Conservation (phyloP, 1,284 basidiomycete genomes). For the Cryptococcus floricola region DNA sequence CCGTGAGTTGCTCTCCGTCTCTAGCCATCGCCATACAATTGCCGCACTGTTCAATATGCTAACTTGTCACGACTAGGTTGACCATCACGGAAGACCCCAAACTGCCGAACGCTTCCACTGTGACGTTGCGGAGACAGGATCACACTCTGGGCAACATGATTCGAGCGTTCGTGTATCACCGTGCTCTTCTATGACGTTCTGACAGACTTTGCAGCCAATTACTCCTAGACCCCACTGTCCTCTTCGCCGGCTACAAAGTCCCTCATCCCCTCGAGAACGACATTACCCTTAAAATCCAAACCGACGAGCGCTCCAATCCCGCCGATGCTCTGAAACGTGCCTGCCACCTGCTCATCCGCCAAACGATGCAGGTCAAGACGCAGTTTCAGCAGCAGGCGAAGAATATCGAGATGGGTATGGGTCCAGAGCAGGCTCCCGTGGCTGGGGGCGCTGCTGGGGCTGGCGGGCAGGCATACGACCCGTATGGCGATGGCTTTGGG, state of each 20-base stretch:
- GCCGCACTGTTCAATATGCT: neutral
- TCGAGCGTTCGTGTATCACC: constrained; percentile 64
- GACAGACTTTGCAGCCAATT: constrained; percentile 65
- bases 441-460: constrained; percentile 8
- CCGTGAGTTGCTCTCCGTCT: constrained; percentile 58
- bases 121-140: constrained; percentile 93
- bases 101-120: constrained; percentile 92
- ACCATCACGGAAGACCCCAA: constrained; percentile 93
- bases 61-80: constrained; percentile 56
- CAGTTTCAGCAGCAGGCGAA: constrained; percentile 53
- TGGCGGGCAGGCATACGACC: constrained; percentile 27
- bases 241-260: constrained; percentile 97
- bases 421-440: constrained; percentile 29
- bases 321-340: constrained; percentile 79
- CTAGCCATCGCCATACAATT: neutral
- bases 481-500: constrained; percentile 41
- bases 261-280: constrained; percentile 93
- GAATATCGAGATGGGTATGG: constrained; percentile 50
- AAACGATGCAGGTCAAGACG: constrained; percentile 55
- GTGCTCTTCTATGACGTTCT: neutral
- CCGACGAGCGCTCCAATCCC: constrained; percentile 81
- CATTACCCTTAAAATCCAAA: constrained; percentile 92
- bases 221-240: constrained; percentile 73
- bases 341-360: constrained; percentile 75
- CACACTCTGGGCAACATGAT: constrained; percentile 97